Conservation (phyloP, 495 filamentous ascomycete genomes). For the Neurospora tetrasperma region DNA sequence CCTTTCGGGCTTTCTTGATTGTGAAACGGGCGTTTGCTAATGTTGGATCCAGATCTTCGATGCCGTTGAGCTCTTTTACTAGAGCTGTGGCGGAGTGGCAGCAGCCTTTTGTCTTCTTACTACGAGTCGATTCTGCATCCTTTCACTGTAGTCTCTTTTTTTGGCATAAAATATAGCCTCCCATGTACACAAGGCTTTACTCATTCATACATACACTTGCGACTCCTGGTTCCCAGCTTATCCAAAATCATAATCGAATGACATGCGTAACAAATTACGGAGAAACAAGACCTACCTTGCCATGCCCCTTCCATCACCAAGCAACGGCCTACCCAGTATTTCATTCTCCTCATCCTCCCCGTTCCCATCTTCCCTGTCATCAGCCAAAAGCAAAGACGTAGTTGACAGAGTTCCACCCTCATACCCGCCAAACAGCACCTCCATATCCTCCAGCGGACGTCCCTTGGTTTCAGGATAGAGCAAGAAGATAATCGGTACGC, state of each 20-base stretch:
- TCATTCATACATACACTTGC: neutral
- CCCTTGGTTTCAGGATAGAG: constrained; percentile 48
- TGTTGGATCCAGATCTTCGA: constrained; percentile 41
- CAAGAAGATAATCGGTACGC: constrained; percentile 36
- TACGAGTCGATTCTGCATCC: neutral
- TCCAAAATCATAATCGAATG: neutral
- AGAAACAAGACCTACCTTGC: neutral
- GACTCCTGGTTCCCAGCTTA: neutral
- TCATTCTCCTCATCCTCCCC: neutral
- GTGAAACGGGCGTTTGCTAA: neutral
- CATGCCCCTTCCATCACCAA: neutral
- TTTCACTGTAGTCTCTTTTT: neutral
- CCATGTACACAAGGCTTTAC: neutral
- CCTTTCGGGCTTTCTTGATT: neutral
- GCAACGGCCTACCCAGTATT: neutral
- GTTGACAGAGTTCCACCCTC: neutral
- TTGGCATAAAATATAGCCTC: neutral
- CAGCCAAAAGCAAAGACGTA: neutral
- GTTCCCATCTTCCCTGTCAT: neutral
- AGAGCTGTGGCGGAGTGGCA: neutral
- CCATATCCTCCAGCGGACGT: constrained; percentile 43
- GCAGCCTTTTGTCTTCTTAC: neutral
- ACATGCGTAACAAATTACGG: neutral
- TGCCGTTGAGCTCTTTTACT: constrained; percentile 41
- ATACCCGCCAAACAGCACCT: constrained; percentile 32